Conservation (phyloP, 495 filamentous ascomycete genomes). For the Hypomontagnella submonticulosa region DNA sequence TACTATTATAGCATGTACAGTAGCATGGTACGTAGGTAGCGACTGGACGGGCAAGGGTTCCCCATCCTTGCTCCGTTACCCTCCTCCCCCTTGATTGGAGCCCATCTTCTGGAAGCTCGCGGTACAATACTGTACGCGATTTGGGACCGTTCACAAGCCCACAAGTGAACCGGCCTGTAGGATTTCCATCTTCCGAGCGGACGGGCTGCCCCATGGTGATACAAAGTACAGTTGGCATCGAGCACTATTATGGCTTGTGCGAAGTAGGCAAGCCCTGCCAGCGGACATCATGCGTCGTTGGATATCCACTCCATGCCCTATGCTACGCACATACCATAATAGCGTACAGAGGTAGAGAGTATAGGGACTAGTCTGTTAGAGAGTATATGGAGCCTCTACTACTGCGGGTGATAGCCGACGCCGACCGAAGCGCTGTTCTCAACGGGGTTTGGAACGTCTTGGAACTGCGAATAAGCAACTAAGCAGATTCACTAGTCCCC, state of each 20-base stretch:
- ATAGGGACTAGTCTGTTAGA: too few relatives aligned
- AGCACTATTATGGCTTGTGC: conserved; percentile 16
- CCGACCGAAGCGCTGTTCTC: conserved; percentile 25
- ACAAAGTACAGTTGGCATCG: conserved; percentile 18
- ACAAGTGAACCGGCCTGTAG: conserved; percentile 1
- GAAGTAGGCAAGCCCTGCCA: conserved; percentile 21
- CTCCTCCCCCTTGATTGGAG: conserved; percentile 35
- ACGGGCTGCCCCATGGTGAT: conserved; percentile 2
- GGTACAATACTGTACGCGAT: conserved; percentile 39
- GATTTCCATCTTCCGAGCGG: conserved; percentile 22
- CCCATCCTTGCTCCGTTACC: conserved; percentile 21
- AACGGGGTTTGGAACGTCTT: conserved; percentile 24
- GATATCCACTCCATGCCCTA: conserved; percentile 15
- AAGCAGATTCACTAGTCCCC: conserved; percentile 28
- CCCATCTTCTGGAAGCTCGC: conserved; percentile 46
- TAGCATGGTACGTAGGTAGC: conserved; percentile 19
- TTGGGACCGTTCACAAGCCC: conserved; percentile 24
- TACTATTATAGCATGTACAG: not conserved
- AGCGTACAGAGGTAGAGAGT: not conserved
- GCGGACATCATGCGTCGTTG: conserved; percentile 25
- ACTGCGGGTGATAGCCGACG: conserved; percentile 13
- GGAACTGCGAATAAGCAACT: conserved; percentile 12
- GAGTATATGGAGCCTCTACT: conserved; percentile 18
- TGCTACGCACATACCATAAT: conserved; percentile 16
- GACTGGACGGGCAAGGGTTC: conserved; percentile 25